These are phyloP conservation scores for Nicotiana otophora DNA, from an alignment of 257 asterid species.

Conservation along the genomic window DNA sequence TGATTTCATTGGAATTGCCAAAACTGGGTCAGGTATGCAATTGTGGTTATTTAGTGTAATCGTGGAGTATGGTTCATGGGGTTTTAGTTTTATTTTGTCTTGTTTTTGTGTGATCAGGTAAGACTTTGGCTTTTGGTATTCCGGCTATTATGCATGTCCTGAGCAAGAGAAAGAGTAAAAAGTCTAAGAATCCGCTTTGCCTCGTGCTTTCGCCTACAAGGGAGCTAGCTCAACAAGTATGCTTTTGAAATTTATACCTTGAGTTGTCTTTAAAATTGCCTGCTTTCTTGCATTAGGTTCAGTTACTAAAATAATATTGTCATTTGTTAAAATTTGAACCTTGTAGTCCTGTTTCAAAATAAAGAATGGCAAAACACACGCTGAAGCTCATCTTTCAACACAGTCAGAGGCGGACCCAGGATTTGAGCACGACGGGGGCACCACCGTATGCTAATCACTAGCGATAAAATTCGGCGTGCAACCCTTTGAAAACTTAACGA, in stretches of 20 bases:
- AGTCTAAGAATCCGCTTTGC: constrained; percentile 59
- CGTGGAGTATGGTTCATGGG: background rate
- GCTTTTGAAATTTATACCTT: constrained; percentile 7
- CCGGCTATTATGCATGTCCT: constrained; percentile 84
- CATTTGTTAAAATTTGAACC: background rate
- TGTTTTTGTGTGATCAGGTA: constrained; percentile 43
- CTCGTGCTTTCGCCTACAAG: constrained; percentile 93
- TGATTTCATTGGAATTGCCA: constrained; percentile 93
- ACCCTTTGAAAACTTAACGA: too few relatives aligned
- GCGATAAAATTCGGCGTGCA: too few relatives aligned
- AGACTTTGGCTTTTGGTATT: constrained; percentile 90
- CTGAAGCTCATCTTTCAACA: too few relatives aligned
- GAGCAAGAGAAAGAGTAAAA: constrained; percentile 41
- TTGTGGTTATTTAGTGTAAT: background rate
- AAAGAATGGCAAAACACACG: background rate
- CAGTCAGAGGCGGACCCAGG: too few relatives aligned
- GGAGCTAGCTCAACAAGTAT: constrained; percentile 96
- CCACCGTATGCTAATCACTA: too few relatives aligned
- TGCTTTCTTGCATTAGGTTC: background rate
- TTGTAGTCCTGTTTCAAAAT: background rate
- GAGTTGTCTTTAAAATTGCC: background rate
- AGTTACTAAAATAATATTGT: background rate
- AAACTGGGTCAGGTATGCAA: constrained; percentile 81
- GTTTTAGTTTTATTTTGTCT: background rate
- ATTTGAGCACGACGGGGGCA: too few relatives aligned